Base-by-base conservation (phyloP, 2,329 filamentous ascomycete genomes). In the Clonostachys sp. region DNA sequence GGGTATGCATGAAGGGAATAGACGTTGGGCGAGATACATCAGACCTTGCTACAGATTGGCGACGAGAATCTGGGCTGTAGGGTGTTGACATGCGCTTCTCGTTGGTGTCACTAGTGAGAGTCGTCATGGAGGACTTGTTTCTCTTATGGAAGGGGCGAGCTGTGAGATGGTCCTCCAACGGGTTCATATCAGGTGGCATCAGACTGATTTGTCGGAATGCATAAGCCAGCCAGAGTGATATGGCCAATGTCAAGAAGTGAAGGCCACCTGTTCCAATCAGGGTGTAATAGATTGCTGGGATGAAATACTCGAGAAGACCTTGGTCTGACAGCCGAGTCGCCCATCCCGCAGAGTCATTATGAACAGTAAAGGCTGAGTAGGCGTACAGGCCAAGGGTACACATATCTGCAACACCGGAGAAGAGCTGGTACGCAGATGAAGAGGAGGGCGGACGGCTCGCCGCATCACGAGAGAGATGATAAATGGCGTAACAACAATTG, bases 131-230 rank as follows among this genome's bases (percentile, higher is more conserved):
- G 2, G 77, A 78, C 64, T 80, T 81, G 64, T 88, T 91, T 60
- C 87, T 82, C 73, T 91, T 91, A 68, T 95, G 90, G 44, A 58
- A 59, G 48, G 67, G 71, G 20, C 85, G 81, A 12, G 89, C 84
- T 2, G 91, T 96, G 49, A 95, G 71, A 58, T 92, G 85, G 54
- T 88, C 83, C 62, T 96, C 91, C 13, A 97, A 75, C 2, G 92
- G 92, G 62, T 97, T 97, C 87, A 96, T 90, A 60, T 97, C 92
- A 0, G 92, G 91, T 6, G 92, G 92, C 63, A 96, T 78, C 17
- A 77, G 74, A 6, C 84, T 76, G 57, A 97, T 96, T 60, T 87
- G 86, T 39, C 85, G 81, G 80, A 96, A 97, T 55, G 87, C 80
- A 45, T 88, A 63, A 14, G 83, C 82, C 24, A 97, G 74, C 68